Base-by-base conservation (phyloP, 2,329 filamentous ascomycete genomes). In the Fusarium fujikuroi region DNA sequence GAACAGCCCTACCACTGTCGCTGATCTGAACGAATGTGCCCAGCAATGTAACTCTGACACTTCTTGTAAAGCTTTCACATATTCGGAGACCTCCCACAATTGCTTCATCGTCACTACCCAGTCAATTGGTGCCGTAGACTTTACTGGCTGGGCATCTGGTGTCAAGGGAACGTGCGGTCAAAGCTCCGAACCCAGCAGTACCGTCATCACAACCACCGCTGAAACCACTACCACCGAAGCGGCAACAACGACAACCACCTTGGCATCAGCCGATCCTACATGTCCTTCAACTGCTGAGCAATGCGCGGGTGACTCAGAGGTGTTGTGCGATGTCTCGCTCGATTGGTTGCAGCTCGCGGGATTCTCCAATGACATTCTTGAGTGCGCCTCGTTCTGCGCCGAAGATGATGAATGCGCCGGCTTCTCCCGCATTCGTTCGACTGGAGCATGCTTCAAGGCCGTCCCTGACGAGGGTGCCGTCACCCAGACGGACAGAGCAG, bases 1-100 rank as follows among this genome's bases (percentile, higher is more conserved):
- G 10, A 5, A 0, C 3, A 5, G 1, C 3, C 23, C n/a, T 14
- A 23, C 2, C 21, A 7, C 0, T 4, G 10, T 30, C 25, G 2
- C 9, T 18, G 10, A 32, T 32, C 11, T 40, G 15, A 23, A 56
- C 21, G 25, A 28, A 7, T 56, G 52, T 15, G 28, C 28, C 7
- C 52, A 56, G 21, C 1, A 1, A 4, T 56, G 52, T 3, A 42
- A 30, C 8, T 39, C 36, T 8, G 36, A 30, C n/a, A 5, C 16
- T 3, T 5, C 19, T 10, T 56, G 52, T 8, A 0, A 3, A 7
- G 36, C 25, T 5, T 56, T 56, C 8, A 32, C 52, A 9, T 54
- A 40, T 18, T 30, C 16, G 3, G 2, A 19, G 4, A 0, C 6
- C 21, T 14, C 1, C 3, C 15, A 9, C 5, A 6, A 9, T 7